Evolutionary conservation across 2,329 filamentous ascomycete species (phyloP), one percentile per base, ranked within the genome.

Genomic region (Ophiocordyceps robertsii): DNA sequence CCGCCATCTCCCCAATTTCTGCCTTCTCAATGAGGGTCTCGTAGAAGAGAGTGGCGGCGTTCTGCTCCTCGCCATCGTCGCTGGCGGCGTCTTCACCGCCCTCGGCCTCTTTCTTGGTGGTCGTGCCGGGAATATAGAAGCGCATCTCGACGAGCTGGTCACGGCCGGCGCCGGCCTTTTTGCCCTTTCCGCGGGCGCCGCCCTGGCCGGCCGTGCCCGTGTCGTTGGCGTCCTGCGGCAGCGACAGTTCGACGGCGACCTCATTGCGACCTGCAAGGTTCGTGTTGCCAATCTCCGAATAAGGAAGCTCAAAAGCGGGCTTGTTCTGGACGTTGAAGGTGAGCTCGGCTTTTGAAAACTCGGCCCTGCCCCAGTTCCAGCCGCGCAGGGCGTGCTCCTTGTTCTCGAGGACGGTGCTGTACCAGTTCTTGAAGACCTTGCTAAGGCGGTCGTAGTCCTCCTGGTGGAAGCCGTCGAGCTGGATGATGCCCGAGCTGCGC

Each of bases 301-400:
- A 98, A 12, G 93, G 89, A 6, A 98, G 81, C 64, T 96, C 92
- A 62, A 98, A 98, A 6, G 90, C 86, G 3, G 92, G 92, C 54
- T 88, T 80, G 64, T 95, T 98, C 60, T 94, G 88, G 32, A 98
- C 92, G 61, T 89, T 96, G 72, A 98, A 98, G 29, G 85, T 77
- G 43, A 98, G 77, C 67, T 98, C 92, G 43, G 88, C 83, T 65
- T 96, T 95, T 47, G 84, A 82, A 60, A 98, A 95, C 56, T 98
- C 92, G 49, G 87, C 86, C 66, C 96, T 98, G 56, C 92, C 92
- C 93, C 92, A 98, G 62, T 98, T 98, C 92, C 92, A 98, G 44
- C 92, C 92, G 53, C 92, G 80, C 45, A 98, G 70, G 21, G 92
- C 88, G 63, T 96, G 92, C 64, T 98, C 92, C 63, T 86, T 87